phyloP scores from a whole-genome alignment of 2,329 filamentous ascomycete genomes.

The Stagonosporopsis rhizophila region DNA sequence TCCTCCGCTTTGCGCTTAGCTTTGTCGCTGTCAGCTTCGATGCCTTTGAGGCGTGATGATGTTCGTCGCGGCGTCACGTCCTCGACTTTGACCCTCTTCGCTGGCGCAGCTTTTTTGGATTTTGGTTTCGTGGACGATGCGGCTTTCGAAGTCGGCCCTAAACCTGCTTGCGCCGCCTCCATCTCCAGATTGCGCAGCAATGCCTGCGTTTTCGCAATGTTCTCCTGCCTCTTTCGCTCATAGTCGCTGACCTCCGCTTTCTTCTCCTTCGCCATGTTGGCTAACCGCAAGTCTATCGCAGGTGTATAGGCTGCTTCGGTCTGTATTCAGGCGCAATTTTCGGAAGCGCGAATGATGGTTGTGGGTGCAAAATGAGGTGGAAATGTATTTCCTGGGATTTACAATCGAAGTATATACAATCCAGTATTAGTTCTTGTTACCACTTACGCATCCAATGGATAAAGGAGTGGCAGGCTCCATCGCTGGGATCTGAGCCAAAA shows the following conservation, averaged over 20 bases:
- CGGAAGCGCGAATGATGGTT: no score
- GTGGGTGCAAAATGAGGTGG: background rate
- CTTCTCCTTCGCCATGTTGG: constrained; percentile 48
- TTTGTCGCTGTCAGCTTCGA: constrained; percentile 71
- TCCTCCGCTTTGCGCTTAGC: constrained; percentile 74
- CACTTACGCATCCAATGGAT: background rate
- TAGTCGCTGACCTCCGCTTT: constrained; percentile 77
- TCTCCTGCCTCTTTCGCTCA: constrained; percentile 82
- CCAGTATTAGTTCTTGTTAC: background rate
- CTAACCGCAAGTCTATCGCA: background rate
- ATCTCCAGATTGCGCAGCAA: constrained; percentile 78
- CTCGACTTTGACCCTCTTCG: constrained; percentile 65
- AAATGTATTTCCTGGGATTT: background rate
- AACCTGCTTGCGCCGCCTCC: constrained; percentile 71
- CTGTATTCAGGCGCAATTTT: background rate
- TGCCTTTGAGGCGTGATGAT: constrained; percentile 67
- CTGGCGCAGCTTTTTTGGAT: constrained; percentile 51
- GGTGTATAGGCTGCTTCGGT: background rate
- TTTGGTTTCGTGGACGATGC: constrained; percentile 55
- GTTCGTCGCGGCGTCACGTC: constrained; percentile 63
- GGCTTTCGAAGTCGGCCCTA: constrained; percentile 64
- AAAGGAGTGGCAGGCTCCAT: background rate
- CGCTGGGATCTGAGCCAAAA: background rate
- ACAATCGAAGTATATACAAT: background rate
- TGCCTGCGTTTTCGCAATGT: constrained; percentile 85